Evolutionary conservation across 1,139 yeast species (phyloP).

Genomic region (Pichiaceae sp.): DNA sequence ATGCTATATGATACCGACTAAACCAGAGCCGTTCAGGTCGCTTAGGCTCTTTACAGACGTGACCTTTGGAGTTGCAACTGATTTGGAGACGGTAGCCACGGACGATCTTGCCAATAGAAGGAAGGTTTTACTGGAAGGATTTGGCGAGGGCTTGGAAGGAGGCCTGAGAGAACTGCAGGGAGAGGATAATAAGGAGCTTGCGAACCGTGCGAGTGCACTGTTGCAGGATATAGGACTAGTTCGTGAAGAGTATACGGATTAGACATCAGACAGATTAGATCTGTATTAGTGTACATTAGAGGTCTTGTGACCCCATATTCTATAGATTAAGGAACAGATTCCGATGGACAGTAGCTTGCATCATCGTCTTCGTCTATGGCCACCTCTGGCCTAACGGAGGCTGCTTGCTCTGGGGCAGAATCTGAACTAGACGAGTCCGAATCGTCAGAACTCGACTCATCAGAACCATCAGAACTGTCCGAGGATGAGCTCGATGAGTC

Average conservation of each 20-base stretch:
- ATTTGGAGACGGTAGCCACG: conserved; percentile 13
- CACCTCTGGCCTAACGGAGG: background rate
- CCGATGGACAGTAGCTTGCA: conserved; percentile 3
- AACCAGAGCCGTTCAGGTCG: conserved; percentile 15
- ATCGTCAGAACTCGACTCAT: background rate
- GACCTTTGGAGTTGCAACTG: conserved; percentile 1
- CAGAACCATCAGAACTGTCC: background rate
- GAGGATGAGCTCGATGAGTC: background rate
- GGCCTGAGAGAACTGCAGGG: conserved; percentile 47
- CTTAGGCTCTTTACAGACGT: conserved; percentile 15
- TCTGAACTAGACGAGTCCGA: background rate
- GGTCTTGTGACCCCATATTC: too few relatives aligned
- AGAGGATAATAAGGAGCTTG: conserved; percentile 30
- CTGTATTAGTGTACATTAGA: background rate
- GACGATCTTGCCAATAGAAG: conserved; percentile 60
- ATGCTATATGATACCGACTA: conserved; percentile 15
- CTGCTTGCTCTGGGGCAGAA: background rate
- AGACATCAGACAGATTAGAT: too few relatives aligned
- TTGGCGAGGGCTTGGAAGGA: conserved; percentile 36
- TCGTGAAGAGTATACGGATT: conserved; percentile 12
- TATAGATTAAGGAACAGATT: background rate
- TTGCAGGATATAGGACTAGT: conserved; percentile 9
- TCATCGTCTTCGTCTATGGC: conserved; percentile 12
- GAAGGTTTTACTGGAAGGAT: conserved; percentile 46
- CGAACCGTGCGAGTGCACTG: conserved; percentile 9